Conservation (phyloP, 192 early-diverging fungal genomes). For the Coemansia javaensis region DNA sequence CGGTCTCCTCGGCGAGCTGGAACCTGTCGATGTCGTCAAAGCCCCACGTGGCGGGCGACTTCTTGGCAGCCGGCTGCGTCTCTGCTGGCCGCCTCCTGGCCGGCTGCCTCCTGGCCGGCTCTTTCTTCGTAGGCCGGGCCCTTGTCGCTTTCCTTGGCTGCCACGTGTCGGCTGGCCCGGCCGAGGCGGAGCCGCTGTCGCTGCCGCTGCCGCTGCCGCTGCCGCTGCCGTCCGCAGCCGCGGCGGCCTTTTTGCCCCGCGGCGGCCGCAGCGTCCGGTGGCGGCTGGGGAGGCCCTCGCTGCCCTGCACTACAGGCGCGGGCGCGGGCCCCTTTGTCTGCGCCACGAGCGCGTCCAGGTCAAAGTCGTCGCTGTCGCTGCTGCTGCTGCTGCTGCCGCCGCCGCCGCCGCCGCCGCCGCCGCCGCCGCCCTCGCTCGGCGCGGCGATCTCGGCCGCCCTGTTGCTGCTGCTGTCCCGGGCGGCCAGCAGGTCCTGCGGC, state of each 20-base stretch:
- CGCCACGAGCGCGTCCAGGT: conserved; percentile 8
- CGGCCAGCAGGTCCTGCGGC: not conserved
- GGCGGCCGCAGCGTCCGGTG: not conserved
- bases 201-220: not conserved
- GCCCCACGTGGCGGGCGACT: not conserved
- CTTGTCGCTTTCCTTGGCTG: too few species aligned
- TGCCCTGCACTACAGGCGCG: not conserved
- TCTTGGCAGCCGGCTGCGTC: too few species aligned
- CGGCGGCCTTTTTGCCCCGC: not conserved
- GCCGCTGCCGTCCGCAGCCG: not conserved
- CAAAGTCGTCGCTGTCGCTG: conserved; percentile 12
- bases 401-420: not conserved
- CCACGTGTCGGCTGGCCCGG: too few species aligned
- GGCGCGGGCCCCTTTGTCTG: not conserved
- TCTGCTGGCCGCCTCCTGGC: too few species aligned
- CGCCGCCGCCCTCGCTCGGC: not conserved
- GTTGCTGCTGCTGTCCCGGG: too few species aligned
- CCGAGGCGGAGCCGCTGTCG: too few species aligned
- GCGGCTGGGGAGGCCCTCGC: not conserved
- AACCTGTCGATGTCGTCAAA: conserved; percentile 37
- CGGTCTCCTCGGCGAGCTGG: conserved; percentile 20
- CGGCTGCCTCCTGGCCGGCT: too few species aligned
- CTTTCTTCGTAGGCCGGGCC: too few species aligned
- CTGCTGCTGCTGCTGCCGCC: not conserved
- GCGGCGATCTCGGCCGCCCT: too few species aligned